phyloP scores from a whole-genome alignment of 352 stramenopile species.

The Pythium brachiatum region DNA sequence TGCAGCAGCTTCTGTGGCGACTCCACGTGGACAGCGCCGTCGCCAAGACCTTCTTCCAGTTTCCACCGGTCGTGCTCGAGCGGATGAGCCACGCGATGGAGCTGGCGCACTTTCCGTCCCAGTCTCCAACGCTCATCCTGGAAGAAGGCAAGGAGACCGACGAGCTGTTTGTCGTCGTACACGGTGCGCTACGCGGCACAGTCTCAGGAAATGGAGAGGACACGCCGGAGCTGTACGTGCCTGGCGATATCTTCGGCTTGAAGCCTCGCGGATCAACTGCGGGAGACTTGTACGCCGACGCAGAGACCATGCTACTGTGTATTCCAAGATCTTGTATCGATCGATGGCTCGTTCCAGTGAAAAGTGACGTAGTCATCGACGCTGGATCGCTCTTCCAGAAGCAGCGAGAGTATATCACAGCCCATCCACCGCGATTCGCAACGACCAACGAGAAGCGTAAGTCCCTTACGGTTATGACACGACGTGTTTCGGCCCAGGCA shows the following conservation, averaged over 20 bases:
- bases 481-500: slow-evolving; percentile 13
- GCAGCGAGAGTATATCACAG: slow-evolving; percentile 8
- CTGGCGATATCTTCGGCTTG: slow-evolving; percentile 24
- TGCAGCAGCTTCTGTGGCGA: slow-evolving; percentile 28
- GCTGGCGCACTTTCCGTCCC: slow-evolving; percentile 22
- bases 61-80: slow-evolving; percentile 53
- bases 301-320: slow-evolving; percentile 37
- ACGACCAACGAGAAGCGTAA: slow-evolving; percentile 19
- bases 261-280: not conserved
- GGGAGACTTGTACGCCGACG: slow-evolving; percentile 26
- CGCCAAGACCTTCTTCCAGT: slow-evolving; percentile 50
- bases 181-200: slow-evolving; percentile 23
- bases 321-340: slow-evolving; percentile 36
- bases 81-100: slow-evolving; percentile 47
- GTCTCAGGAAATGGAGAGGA: not conserved
- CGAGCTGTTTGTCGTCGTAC: slow-evolving; percentile 35
- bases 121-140: slow-evolving; percentile 11
- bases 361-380: slow-evolving; percentile 34
- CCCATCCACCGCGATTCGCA: not conserved
- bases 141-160: slow-evolving; percentile 28
- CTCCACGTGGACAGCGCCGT: slow-evolving; percentile 34
- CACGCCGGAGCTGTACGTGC: not conserved
- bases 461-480: slow-evolving; percentile 17
- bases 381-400: slow-evolving; percentile 38
- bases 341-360: slow-evolving; percentile 40